Evolutionary conservation across 306 rosid species (phyloP).

Genomic region (Trifolium fragiferum): DNA sequence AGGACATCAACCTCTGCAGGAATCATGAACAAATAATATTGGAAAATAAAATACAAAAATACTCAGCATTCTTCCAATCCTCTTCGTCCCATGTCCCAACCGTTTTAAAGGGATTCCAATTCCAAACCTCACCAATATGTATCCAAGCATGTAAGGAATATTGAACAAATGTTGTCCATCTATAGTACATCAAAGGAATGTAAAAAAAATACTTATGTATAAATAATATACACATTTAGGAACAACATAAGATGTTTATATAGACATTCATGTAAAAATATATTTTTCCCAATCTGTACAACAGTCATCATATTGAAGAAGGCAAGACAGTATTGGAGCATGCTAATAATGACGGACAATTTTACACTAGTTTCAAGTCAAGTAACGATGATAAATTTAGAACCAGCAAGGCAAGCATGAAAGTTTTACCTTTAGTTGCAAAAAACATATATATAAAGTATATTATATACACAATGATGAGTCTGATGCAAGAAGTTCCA

Average conservation of each 20-base stretch:
- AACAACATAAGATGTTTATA: slow-evolving; percentile 29
- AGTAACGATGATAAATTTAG: slow-evolving; percentile 5
- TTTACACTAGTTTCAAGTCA: slow-evolving; percentile 33
- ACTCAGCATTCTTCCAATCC: slow-evolving; percentile 18
- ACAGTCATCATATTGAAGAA: slow-evolving; percentile 1
- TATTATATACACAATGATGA: slow-evolving; percentile 43
- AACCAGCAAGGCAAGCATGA: slow-evolving; percentile 38
- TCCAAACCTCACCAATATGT: slow-evolving; percentile 2
- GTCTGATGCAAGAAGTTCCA: slow-evolving; percentile 66
- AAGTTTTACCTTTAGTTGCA: slow-evolving; percentile 61
- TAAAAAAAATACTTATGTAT: slow-evolving; percentile 4
- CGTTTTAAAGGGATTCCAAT: background rate
- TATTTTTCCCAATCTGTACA: slow-evolving; percentile 3
- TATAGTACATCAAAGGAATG: slow-evolving; percentile 16
- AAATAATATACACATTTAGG: slow-evolving; percentile 31
- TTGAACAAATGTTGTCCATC: background rate
- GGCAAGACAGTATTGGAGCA: slow-evolving; percentile 20
- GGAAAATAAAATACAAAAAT: slow-evolving; percentile 36
- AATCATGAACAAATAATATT: slow-evolving; percentile 46
- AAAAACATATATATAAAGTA: slow-evolving; percentile 38
- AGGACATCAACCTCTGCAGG: slow-evolving; percentile 58
- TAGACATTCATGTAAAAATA: slow-evolving; percentile 6
- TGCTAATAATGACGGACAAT: slow-evolving; percentile 13
- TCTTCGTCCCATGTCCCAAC: background rate
- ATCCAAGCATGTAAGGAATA: slow-evolving; percentile 7